Evolutionary conservation across 78 protist genomes (phyloP).

Genomic region (Dictyostelium intermedium): DNA sequence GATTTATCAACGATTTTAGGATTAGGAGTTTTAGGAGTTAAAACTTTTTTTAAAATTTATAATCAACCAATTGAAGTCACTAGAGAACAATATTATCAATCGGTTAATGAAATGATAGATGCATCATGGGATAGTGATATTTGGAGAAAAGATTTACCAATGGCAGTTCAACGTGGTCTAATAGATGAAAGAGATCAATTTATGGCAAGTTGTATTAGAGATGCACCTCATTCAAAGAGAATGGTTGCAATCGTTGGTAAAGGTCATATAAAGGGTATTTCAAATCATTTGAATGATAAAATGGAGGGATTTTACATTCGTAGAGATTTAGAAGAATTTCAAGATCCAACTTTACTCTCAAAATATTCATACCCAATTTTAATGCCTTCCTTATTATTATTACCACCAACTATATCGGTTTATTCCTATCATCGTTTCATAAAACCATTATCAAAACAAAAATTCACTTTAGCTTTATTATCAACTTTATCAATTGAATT

Average conservation of each 20-base stretch:
- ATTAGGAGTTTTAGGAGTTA: neutral
- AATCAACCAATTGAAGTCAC: neutral
- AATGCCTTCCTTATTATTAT: neutral
- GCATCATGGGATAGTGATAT: neutral
- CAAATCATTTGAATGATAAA: neutral
- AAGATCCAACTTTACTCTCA: neutral
- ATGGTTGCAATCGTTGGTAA: slow-evolving; percentile 62
- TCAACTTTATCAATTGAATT: neutral
- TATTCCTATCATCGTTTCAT: neutral
- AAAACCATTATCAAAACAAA: neutral
- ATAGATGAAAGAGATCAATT: slow-evolving; percentile 47
- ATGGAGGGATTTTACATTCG: slow-evolving; percentile 38
- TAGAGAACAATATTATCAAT: neutral
- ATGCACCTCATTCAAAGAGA: slow-evolving; percentile 8
- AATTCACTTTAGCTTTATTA: neutral
- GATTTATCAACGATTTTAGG: neutral
- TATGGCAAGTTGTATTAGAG: slow-evolving; percentile 57
- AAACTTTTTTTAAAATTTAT: neutral
- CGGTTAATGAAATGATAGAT: neutral
- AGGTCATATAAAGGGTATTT: slow-evolving; percentile 54
- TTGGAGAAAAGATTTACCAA: neutral
- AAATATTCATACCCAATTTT: slow-evolving; percentile 37
- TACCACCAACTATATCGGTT: neutral
- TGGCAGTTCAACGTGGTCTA: neutral
- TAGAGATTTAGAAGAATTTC: neutral